Conservation (phyloP, 495 filamentous ascomycete species). For the Hypoxylon trugodes region DNA sequence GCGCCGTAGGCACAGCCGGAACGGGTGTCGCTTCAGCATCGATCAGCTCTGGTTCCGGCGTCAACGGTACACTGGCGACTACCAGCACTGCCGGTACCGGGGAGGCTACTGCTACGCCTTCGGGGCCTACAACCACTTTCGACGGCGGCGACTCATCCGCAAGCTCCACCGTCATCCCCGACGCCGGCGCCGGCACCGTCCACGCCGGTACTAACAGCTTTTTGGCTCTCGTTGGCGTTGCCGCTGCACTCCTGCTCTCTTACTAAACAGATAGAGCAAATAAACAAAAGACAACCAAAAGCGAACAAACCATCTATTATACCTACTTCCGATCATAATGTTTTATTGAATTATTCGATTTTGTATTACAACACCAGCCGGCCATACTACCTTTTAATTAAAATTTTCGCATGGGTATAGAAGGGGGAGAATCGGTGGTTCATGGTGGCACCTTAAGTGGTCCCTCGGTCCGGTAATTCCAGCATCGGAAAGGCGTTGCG, state of each 20-base stretch:
- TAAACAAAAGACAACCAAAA: not conserved
- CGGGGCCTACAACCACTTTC: slow-evolving; percentile 36
- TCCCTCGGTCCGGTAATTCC: slow-evolving; percentile 16
- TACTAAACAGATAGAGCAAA: not conserved
- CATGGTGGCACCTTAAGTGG: slow-evolving; percentile 1
- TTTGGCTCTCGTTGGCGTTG: slow-evolving; percentile 29
- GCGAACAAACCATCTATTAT: too few species aligned
- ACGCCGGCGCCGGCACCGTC: slow-evolving; percentile 13
- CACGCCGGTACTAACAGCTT: slow-evolving; percentile 26
- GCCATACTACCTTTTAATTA: not conserved
- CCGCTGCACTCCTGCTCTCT: slow-evolving; percentile 24
- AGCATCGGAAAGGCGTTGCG: slow-evolving; percentile 39
- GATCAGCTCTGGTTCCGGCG: slow-evolving; percentile 2
- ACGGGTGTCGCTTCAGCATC: slow-evolving; percentile 15
- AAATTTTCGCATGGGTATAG: not conserved
- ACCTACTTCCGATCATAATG: too few species aligned
- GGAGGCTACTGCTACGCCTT: slow-evolving; percentile 35
- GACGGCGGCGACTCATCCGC: slow-evolving; percentile 23
- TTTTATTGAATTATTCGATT: too few species aligned
- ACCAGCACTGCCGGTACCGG: slow-evolving; percentile 16
- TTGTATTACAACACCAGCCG: too few species aligned
- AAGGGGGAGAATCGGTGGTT: slow-evolving; percentile 13
- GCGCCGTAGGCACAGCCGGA: slow-evolving; percentile 3
- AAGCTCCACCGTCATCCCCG: slow-evolving; percentile 4
- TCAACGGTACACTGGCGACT: slow-evolving; percentile 20